These are phyloP conservation scores for Amanita rubescens DNA, from an alignment of 768 basidiomycete species.

Conservation along the genomic window DNA sequence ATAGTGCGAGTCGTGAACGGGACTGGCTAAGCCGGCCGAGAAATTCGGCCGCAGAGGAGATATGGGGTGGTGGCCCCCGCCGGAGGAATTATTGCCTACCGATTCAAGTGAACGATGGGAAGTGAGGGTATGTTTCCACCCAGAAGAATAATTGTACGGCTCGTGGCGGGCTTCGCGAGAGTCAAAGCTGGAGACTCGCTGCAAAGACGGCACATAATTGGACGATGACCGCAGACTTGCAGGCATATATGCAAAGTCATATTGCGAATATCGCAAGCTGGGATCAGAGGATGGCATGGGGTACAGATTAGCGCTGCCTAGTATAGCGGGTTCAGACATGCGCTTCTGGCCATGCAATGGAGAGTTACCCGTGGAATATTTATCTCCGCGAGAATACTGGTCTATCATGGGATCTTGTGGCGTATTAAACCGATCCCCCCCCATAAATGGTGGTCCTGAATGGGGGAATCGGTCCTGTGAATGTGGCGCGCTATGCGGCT, in stretches of 20 bases:
- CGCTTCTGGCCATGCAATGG: conserved; percentile 50
- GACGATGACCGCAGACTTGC: conserved; percentile 28
- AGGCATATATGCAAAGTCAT: conserved; percentile 30
- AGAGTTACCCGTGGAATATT: conserved; percentile 28
- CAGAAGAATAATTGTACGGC: conserved; percentile 27
- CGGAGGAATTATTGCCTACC: conserved; percentile 21
- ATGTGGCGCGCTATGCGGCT: conserved; percentile 34
- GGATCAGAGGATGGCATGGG: conserved; percentile 24
- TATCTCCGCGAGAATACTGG: conserved; percentile 33
- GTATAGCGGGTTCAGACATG: conserved; percentile 60
- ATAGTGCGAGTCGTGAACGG: conserved; percentile 42
- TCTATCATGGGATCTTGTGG: conserved; percentile 28
- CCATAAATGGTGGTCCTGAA: conserved; percentile 32
- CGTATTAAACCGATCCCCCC: conserved; percentile 31
- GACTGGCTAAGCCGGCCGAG: conserved; percentile 30
- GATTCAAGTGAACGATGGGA: conserved; percentile 24
- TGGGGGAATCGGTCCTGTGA: conserved; percentile 38
- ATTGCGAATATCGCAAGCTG: conserved; percentile 32
- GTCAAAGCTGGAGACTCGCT: conserved; percentile 38
- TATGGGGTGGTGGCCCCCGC: conserved; percentile 35
- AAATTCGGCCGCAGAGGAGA: conserved; percentile 52
- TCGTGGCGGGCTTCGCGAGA: conserved; percentile 36
- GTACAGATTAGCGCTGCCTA: conserved; percentile 33
- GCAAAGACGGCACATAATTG: conserved; percentile 35
- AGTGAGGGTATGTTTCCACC: conserved; percentile 30